phyloP scores from a whole-genome alignment of 2,329 filamentous ascomycete genomes.

The Cladorrhinum sp. region DNA sequence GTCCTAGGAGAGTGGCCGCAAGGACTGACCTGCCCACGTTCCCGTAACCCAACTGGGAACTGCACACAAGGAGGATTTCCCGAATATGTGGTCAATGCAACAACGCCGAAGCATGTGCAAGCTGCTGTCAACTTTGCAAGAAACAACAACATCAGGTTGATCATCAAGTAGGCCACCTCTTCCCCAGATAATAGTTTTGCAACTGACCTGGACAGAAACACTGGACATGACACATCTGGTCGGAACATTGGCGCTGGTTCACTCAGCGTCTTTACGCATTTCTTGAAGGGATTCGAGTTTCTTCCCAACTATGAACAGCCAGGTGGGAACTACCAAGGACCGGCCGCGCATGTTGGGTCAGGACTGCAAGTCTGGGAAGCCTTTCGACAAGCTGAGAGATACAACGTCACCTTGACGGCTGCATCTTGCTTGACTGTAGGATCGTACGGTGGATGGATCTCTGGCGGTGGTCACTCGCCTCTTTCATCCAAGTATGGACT shows the following conservation, averaged over 20 bases:
- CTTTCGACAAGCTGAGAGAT: background rate
- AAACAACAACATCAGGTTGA: conserved; percentile 43
- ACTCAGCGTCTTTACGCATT: conserved; percentile 52
- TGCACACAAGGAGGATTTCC: conserved; percentile 37
- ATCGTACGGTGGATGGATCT: conserved; percentile 49
- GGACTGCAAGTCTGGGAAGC: conserved; percentile 31
- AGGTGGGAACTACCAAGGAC: conserved; percentile 39
- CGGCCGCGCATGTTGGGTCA: conserved; percentile 46
- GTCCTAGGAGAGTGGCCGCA: conserved; percentile 33
- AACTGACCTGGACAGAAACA: conserved; percentile 36
- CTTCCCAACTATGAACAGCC: conserved; percentile 33
- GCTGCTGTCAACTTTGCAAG: conserved; percentile 39
- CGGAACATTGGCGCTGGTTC: conserved; percentile 57
- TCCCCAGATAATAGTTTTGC: background rate
- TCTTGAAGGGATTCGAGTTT: conserved; percentile 43
- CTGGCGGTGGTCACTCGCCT: conserved; percentile 48
- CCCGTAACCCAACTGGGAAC: conserved; percentile 26
- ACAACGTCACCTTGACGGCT: conserved; percentile 4
- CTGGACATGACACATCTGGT: conserved; percentile 54
- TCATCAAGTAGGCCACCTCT: conserved; percentile 38
- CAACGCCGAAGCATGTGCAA: conserved; percentile 35
- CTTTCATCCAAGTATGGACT: conserved; percentile 46
- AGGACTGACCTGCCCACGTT: conserved; percentile 32
- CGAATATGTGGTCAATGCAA: conserved; percentile 38
- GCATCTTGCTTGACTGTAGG: conserved; percentile 32